Evolutionary conservation across 257 asterid genomes (phyloP), one percentile per base, ranked within the genome.

Genomic region (Solanum chilense): DNA sequence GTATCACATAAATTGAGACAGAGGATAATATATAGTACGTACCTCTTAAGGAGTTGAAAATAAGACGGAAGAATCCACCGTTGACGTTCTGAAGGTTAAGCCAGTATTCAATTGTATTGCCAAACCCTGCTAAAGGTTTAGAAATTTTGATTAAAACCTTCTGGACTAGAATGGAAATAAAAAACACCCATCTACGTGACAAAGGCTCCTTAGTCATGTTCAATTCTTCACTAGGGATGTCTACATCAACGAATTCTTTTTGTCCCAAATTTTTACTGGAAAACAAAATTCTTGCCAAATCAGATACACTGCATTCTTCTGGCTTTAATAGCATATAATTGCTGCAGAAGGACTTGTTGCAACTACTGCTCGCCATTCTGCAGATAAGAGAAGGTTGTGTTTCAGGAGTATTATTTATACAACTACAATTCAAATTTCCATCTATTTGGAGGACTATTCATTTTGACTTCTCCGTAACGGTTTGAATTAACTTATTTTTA

Each of bases 21-120:
- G 3, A 7, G 1, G 0, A 4, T 52, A 52, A 52, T 6, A 52
- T 18, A 56, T 18, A 56, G 5, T 56, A 56, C n/a, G 12, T 47
- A 23, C 75, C 56, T 35, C 56, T 33, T 45, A 45, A n/a, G 25
- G 25, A 27, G 42, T 78, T 45, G 42, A 45, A 83, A 60, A 83
- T 5, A 60, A 58, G 39, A 58, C 52, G 11, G 74, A 83, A 25
- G 2, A 92, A 85, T 12, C 91, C 90, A 20, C 89, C 90, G 83
- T 96, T 93, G 16, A 60, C 73, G 0, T 91, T 89, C 18, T 92
- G 73, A 87, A 94, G 87, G 87, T 94, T 94, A 4, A 96, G 88
- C 93, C 98, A 96, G 25, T 92, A n/a, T 87, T 96, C 98, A 15
- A 91, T 56, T 0, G 83, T 86, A 12, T 91, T 88, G 29, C 99